Conservation (phyloP, 75 land plant species). For the Ceratopteris richardii region DNA sequence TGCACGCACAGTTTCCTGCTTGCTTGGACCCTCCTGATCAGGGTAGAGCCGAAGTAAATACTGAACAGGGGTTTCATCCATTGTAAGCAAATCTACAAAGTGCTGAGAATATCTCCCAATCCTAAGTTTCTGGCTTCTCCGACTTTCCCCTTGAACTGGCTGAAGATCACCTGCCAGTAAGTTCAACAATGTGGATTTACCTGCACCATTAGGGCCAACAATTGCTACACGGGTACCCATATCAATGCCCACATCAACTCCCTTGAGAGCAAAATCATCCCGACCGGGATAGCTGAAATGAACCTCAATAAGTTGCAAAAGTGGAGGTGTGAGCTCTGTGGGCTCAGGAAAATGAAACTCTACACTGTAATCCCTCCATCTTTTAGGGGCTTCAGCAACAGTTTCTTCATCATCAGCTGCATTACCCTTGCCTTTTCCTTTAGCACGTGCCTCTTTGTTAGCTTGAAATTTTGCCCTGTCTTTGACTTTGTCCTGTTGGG, state of each 20-base stretch:
- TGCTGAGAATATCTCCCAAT: constrained; percentile 97
- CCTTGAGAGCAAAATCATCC: constrained; percentile 67
- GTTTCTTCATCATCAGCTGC: constrained; percentile 60
- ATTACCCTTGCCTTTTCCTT: constrained; percentile 36
- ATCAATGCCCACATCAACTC: constrained; percentile 93
- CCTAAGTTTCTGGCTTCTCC: constrained; percentile 85
- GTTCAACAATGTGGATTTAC: too few species aligned
- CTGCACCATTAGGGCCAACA: constrained; percentile 91
- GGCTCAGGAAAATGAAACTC: constrained; percentile 96
- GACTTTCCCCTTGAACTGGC: constrained; percentile 67
- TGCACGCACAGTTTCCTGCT: constrained; percentile 87
- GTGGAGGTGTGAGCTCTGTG: constrained; percentile 86
- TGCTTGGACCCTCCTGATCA: constrained; percentile 94
- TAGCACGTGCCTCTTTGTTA: constrained; percentile 64
- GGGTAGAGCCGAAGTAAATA: constrained; percentile 89
- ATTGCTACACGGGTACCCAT: constrained; percentile 99
- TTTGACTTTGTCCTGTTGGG: constrained; percentile 81
- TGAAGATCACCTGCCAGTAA: constrained; percentile 83
- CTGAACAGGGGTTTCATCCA: constrained; percentile 90
- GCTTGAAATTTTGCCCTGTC: constrained; percentile 71
- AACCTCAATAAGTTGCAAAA: constrained; percentile 83
- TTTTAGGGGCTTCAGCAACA: constrained; percentile 56
- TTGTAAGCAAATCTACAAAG: constrained; percentile 82
- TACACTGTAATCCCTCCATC: constrained; percentile 83
- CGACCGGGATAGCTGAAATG: constrained; percentile 81